Conservation (phyloP, 1,139 yeast genomes). For the Zygoascus hellenicus region DNA sequence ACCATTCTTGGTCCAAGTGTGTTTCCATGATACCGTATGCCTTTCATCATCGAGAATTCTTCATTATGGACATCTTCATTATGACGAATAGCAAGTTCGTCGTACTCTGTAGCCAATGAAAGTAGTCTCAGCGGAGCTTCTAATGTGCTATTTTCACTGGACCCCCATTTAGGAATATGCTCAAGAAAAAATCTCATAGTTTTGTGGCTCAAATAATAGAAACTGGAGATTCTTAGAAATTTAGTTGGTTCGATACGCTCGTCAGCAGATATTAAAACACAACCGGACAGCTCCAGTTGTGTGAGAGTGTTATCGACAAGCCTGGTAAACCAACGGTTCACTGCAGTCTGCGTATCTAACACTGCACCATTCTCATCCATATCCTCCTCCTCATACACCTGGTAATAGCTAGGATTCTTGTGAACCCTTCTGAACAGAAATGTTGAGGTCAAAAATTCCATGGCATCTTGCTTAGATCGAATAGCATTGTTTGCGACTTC, state of each 20-base stretch:
- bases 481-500: slow-evolving; percentile 90
- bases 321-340: slow-evolving; percentile 62
- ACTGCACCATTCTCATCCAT: slow-evolving; percentile 16
- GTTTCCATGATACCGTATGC: slow-evolving; percentile 61
- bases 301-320: slow-evolving; percentile 67
- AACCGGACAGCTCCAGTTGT: slow-evolving; percentile 64
- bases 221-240: slow-evolving; percentile 78
- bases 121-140: slow-evolving; percentile 6
- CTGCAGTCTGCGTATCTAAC: slow-evolving; percentile 13
- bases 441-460: slow-evolving; percentile 93
- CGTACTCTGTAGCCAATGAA: slow-evolving; percentile 78
- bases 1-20: slow-evolving; percentile 60
- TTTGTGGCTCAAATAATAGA: slow-evolving; percentile 87
- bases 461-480: slow-evolving; percentile 73
- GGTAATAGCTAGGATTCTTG: slow-evolving; percentile 92
- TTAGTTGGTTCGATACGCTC: slow-evolving; percentile 57
- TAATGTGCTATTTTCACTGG: background rate
- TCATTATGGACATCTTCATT: slow-evolving; percentile 90
- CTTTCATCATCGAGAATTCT: slow-evolving; percentile 61
- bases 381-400: slow-evolving; percentile 38
- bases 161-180: slow-evolving; percentile 24
- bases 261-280: slow-evolving; percentile 52
- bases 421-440: slow-evolving; percentile 89
- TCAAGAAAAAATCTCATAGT: slow-evolving; percentile 67
- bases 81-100: slow-evolving; percentile 89